Base-by-base conservation (phyloP, 257 asterid species). In the Ligustrum vulgare region DNA sequence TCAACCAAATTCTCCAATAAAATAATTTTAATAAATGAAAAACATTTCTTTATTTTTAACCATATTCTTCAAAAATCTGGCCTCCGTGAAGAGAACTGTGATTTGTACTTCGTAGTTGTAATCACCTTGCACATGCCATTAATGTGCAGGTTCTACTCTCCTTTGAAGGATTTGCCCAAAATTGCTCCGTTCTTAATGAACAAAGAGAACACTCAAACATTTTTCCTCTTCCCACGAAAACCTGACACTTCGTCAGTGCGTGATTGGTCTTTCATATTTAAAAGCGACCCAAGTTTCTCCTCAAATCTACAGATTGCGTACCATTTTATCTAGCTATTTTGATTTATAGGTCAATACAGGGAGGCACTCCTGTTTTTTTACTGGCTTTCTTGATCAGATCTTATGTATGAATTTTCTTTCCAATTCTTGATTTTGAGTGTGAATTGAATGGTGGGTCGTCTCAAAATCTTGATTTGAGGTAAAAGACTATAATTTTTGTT, bases 121-220 rank as follows among this genome's bases (percentile, higher is more conserved):
- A 67, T 62, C 68, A 36, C 41, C 13, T 8, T 34, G 81, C 88
- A 86, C 84, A 77, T 82, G 88, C 78, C 60, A 9, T 56, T 73
- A 80, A 80, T 71, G 81, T 80, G 89, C 82, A 60, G 76, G 22
- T 41, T 51, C 75, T 58, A 41, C 72, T 3, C 72, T 22, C 78
- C 72, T 72, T 72, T 32, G 75, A 72, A 79, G 54, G 79, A 85
- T 73, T 83, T 75, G 77, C 79, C 82, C 73, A 67, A 75, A 75
- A 77, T 80, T 76, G 78, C 75, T 81, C 77, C 78, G 12, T 67
- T 9, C 75, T 58, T 35, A 18, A 64, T 12, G 32, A 73, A 72
- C 70, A 67, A 32, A 72, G 64, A 43, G 32, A 39, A 70, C 70
- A 34, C 73, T 20, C 77, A 47, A 60, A 12, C 73, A 66, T 56